phyloP scores from a whole-genome alignment of 352 stramenopile genomes.

The Phytopythium chamaehyphon region DNA sequence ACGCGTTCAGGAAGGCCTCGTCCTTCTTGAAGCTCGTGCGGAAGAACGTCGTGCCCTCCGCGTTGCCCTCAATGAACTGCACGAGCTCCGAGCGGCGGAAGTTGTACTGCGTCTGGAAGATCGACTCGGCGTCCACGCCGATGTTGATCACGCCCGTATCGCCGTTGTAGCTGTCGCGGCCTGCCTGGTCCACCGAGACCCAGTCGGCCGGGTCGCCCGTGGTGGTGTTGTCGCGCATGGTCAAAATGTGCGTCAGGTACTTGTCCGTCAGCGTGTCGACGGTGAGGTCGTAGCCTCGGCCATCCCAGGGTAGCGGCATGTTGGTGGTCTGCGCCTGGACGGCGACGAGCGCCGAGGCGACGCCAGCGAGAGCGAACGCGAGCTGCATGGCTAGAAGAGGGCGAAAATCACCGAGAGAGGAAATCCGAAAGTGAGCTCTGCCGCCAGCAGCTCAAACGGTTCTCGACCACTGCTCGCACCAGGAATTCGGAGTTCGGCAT shows the following conservation, averaged over 20 bases:
- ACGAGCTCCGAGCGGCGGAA: slow-evolving; percentile 61
- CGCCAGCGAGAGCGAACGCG: slow-evolving; percentile 22
- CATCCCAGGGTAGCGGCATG: slow-evolving; percentile 43
- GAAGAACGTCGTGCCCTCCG: slow-evolving; percentile 44
- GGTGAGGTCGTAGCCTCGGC: slow-evolving; percentile 44
- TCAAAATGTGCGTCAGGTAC: slow-evolving; percentile 61
- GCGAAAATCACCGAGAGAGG: slow-evolving; percentile 8
- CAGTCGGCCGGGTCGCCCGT: slow-evolving; percentile 40
- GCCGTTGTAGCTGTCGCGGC: slow-evolving; percentile 44
- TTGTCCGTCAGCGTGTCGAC: slow-evolving; percentile 49
- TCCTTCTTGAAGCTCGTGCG: slow-evolving; percentile 49
- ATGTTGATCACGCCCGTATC: slow-evolving; percentile 52
- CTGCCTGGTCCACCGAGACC: slow-evolving; percentile 32
- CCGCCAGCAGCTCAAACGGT: background rate
- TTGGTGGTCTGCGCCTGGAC: slow-evolving; percentile 15
- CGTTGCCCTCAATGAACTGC: slow-evolving; percentile 38
- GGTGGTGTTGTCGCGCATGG: slow-evolving; percentile 36
- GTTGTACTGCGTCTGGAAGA: slow-evolving; percentile 43
- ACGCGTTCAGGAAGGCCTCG: slow-evolving; percentile 40
- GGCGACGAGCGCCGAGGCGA: slow-evolving; percentile 16
- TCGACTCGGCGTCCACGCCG: slow-evolving; percentile 37
- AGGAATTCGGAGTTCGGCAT: no score
- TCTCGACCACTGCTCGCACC: background rate
- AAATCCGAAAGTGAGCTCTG: slow-evolving; percentile 11
- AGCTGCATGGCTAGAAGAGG: slow-evolving; percentile 19